Conservation (phyloP, 306 rosid species). For the Quercus parvula region DNA sequence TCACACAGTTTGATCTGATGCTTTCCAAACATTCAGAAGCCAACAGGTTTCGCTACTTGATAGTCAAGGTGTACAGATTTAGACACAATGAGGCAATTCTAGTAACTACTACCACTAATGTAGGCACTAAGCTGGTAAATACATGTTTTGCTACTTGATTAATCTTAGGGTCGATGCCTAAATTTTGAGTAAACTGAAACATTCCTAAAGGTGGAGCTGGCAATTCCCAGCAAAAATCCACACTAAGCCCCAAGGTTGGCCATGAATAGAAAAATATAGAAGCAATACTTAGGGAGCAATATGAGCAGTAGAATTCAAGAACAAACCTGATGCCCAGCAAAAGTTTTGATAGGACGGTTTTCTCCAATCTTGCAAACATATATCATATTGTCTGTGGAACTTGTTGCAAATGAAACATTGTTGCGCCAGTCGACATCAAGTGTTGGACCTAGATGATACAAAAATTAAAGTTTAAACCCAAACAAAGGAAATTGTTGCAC, state of each 20-base stretch:
- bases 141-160: conserved; percentile 13
- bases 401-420: conserved; percentile 79
- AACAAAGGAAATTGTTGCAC: conserved; percentile 8
- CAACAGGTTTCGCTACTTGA: neutral
- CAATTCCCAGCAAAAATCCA: neutral
- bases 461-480: conserved; percentile 12
- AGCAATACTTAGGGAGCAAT: neutral
- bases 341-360: conserved; percentile 61
- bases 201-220: conserved; percentile 3
- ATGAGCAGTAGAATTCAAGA: neutral
- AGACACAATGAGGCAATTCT: conserved; percentile 15
- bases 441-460: conserved; percentile 63
- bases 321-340: conserved; percentile 85
- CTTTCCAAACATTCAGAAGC: neutral
- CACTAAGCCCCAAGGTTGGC: neutral
- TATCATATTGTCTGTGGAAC: conserved; percentile 86
- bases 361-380: conserved; percentile 93
- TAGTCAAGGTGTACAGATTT: neutral
- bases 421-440: conserved; percentile 97
- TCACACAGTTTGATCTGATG: neutral
- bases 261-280: neutral
- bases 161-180: conserved; percentile 2
- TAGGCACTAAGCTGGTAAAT: neutral
- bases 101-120: conserved; percentile 9
- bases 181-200: neutral